Conservation (phyloP, 257 asterid genomes). For the Solanum piurae region DNA sequence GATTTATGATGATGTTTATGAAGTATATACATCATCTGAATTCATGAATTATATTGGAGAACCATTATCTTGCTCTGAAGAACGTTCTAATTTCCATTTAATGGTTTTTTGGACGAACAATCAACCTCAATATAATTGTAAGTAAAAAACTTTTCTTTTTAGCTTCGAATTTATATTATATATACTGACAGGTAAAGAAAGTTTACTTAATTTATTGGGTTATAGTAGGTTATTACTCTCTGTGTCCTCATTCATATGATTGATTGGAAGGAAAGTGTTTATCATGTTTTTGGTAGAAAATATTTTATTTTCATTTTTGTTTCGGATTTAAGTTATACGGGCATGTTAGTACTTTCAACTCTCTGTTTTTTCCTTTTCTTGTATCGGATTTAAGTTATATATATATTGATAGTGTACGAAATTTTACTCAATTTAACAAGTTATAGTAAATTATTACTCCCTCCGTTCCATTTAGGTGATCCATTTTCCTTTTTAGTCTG, state of each 20-base stretch:
- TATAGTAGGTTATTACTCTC: not conserved
- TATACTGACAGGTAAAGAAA: not conserved
- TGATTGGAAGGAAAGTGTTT: not conserved
- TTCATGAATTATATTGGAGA: not conserved
- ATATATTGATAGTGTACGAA: not conserved
- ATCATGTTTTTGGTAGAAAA: not conserved
- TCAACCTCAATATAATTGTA: not conserved
- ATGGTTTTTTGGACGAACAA: not conserved
- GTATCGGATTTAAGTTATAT: not conserved
- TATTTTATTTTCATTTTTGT: too few relatives aligned
- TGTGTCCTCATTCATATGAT: not conserved
- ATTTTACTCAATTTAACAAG: not conserved
- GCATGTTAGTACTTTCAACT: not conserved
- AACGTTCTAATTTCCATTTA: conserved; percentile 1
- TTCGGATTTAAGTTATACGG: too few relatives aligned
- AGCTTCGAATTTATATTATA: not conserved
- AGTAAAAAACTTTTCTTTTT: not conserved
- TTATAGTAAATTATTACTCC: not conserved
- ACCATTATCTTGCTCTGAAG: not conserved
- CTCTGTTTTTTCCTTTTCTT: not conserved
- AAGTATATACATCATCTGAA: not conserved
- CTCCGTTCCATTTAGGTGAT: not conserved
- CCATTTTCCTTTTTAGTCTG: not conserved
- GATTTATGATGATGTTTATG: not conserved
- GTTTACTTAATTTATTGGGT: not conserved